Conservation (phyloP, 169 alveolate genomes). For the Plasmodium malariae region DNA sequence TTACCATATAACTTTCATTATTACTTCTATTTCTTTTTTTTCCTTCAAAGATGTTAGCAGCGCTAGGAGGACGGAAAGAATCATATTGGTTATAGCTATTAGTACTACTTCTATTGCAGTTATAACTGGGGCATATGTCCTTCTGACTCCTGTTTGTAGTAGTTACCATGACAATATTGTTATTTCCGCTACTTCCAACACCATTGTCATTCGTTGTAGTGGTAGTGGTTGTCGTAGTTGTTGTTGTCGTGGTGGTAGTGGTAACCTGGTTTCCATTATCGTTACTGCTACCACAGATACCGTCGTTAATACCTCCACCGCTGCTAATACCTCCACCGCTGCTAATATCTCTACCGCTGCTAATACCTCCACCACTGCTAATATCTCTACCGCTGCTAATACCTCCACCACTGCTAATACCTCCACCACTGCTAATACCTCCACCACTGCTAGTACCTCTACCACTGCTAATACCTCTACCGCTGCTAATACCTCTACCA, state of each 20-base stretch:
- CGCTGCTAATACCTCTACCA: too few species aligned
- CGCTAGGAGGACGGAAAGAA: too few species aligned
- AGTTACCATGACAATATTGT: background rate
- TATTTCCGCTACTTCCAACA: background rate
- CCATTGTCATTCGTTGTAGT: background rate
- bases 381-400: background rate
- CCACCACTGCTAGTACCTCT: background rate
- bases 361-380: background rate
- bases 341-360: background rate
- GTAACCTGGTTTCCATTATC: too few species aligned
- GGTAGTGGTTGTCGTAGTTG: slow-evolving; percentile 2
- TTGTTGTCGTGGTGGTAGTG: background rate
- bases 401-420: background rate
- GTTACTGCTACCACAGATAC: too few species aligned
- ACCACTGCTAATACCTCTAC: too few species aligned
- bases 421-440: background rate
- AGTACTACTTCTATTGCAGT: too few species aligned
- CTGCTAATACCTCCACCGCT: too few species aligned
- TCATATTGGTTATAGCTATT: too few species aligned
- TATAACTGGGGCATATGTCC: too few species aligned
- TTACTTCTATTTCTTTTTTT: background rate
- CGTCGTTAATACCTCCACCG: too few species aligned
- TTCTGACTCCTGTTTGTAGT: background rate
- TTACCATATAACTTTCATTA: background rate
- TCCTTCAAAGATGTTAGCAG: too few species aligned